Base-by-base conservation (phyloP, 805 yeast species). In the Wilhelminamyces savonicus region DNA sequence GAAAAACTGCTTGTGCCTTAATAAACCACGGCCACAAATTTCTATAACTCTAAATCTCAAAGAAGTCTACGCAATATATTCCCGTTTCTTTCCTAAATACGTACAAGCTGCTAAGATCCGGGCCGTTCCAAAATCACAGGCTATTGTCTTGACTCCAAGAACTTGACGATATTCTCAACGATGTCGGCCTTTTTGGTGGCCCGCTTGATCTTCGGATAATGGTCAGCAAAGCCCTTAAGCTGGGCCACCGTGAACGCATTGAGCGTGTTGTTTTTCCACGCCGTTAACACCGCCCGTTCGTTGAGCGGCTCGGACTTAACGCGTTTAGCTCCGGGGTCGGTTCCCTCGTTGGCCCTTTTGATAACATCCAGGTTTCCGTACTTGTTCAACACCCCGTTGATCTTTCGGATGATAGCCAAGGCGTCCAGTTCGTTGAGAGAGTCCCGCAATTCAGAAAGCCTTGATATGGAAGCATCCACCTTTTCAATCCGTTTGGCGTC, bases 171-270 rank as follows among this genome's bases (percentile, higher is more conserved):
- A 35, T 62, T 67, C 7, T 54, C 59, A 12, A 72, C 53, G 48
- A 70, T 46, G 19, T 60, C 76, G 11, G 41, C 55, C 41, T 71
- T 73, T 27, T 52, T 62, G 2, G 54, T 41, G 0, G 64, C 75
- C 16, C 40, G 34, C 17, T 49, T 54, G 13, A 67, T 66, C 11
- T 44, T 52, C 24, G 54, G 52, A 37, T 66, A 59, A 15, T 54
- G 46, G 13, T 41, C 44, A 28, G 61, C 57, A 35, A 62, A 71
- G n/a, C 41, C 48, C 35, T 52, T 57, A 20, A 73, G 46, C 36
- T 71, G 74, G 3, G 54, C 54, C 22, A 61, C 61, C n/a, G 62
- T 64, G 33, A 65, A 69, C 14, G 44, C 37, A 5, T 35, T 30
- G 50, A 69, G 53, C 4, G 42, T 31, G 24, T 57, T 45, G 20